phyloP scores from a whole-genome alignment of 2,329 filamentous ascomycete species.

The Trichoderma sp. region DNA sequence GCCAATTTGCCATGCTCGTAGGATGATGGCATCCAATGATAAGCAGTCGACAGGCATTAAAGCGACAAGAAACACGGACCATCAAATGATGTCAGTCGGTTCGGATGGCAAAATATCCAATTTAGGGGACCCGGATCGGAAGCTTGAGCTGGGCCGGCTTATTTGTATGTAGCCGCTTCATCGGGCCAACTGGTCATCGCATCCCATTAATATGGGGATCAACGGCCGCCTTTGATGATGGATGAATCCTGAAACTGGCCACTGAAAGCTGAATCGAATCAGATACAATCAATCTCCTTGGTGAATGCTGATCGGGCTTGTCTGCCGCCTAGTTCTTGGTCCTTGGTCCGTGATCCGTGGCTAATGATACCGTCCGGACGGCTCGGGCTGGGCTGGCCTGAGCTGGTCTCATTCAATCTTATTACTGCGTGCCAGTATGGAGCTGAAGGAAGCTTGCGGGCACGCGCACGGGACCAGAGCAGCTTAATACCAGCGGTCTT shows the following conservation, averaged over 20 bases:
- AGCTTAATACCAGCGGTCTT: neutral
- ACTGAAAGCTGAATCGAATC: neutral
- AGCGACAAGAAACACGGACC: neutral
- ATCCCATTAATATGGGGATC: neutral
- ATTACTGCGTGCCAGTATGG: neutral
- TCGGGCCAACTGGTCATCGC: neutral
- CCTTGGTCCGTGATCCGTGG: neutral
- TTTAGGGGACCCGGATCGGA: neutral
- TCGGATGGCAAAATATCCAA: neutral
- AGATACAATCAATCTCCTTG: neutral
- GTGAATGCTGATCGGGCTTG: neutral
- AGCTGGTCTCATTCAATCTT: neutral
- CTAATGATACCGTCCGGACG: slow-evolving; percentile 1
- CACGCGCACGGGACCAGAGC: neutral
- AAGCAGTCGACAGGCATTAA: neutral
- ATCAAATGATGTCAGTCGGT: neutral
- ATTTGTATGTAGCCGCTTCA: neutral
- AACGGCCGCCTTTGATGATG: neutral
- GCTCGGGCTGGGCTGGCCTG: slow-evolving; percentile 1
- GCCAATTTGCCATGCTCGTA: neutral
- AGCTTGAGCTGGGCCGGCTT: neutral
- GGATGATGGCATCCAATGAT: neutral
- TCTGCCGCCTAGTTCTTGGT: neutral
- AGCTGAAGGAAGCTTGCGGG: neutral
- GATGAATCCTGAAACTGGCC: neutral